A percentile compares a stretch with the other conserved stretches of the same genome.
Conservation (phyloP, 768 basidiomycete species). For the Lyophyllum shimeji region DNA sequence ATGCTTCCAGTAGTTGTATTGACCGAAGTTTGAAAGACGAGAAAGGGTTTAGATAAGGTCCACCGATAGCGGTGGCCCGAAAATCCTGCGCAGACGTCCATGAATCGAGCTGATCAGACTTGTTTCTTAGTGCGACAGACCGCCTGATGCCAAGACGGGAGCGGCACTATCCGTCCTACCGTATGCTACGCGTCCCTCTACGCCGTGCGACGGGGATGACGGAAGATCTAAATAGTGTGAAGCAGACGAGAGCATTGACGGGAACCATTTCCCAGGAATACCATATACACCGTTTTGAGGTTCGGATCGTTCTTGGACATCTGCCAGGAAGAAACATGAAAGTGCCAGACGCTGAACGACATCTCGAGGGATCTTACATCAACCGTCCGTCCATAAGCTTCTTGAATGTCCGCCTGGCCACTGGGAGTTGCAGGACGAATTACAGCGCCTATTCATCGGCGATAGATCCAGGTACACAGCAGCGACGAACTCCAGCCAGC, state of each 20-base stretch:
- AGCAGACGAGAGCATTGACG: not conserved
- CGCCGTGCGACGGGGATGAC: not conserved
- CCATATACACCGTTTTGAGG: not conserved
- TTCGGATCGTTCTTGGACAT: not conserved
- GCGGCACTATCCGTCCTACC: too few species aligned
- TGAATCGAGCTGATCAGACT: not conserved
- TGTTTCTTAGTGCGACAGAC: not conserved
- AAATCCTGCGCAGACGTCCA: not conserved
- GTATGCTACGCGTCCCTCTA: too few species aligned
- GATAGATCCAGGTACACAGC: not conserved
- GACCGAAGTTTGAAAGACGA: not conserved
- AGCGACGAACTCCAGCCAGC: not conserved
- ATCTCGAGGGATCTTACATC: not conserved
- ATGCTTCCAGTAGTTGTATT: not conserved
- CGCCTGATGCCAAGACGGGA: not conserved
- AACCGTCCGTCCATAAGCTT: not conserved
- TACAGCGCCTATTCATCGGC: not conserved
- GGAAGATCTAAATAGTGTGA: not conserved
- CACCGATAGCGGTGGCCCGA: not conserved
- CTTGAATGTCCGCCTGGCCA: not conserved
- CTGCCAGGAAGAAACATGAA: not conserved
- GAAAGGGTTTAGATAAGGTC: not conserved
- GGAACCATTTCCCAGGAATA: not conserved
- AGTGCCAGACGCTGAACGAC: not conserved
- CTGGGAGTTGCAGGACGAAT: not conserved